Evolutionary conservation across 1,139 yeast species (phyloP), one percentile per base, ranked within the genome.

Genomic region (Geotrichum klebahnii): DNA sequence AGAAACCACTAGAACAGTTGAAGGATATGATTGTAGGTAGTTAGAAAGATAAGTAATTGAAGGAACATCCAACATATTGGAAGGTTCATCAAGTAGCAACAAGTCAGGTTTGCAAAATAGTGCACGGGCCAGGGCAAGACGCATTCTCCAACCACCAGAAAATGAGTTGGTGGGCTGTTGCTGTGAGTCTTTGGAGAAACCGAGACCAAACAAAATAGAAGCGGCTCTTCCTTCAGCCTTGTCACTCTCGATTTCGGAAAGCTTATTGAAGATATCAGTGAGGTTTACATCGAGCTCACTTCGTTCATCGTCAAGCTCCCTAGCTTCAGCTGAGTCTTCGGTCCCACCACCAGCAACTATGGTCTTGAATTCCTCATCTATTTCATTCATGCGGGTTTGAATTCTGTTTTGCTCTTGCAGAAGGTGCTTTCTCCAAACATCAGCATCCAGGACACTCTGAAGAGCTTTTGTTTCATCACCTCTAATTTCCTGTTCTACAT

Each of bases 131-230:
- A 92, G 77, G n/a, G 97, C 87, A 59, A 92, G 78, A 75, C 98
- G 84, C 98, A 92, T 92, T 79, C 98, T 84, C 98, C 98, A 92
- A 81, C 98, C 98, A 79, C 98, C 98, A 50, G 97, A 89, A 68
- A 92, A 92, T 31, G 92, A 79, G 61, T 88, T 90, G 9, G 97
- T 89, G 22, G 96, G 82, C 53, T 75, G 75, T 47, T 74, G 72
- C 67, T 92, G 98, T 5, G 96, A 79, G 63, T 86, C 96, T 57
- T 81, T 80, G 45, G 96, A 83, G 74, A 92, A 92, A 54, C 98
- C 98, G 53, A 92, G 76, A 66, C 98, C 98, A 58, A 70, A 86
- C 55, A 92, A 74, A 56, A 92, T 92, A n/a, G 95, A 82, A 2
- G 97, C 97, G 9, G 98, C 98, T 67, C 95, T 80, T 58, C 96